These are phyloP conservation scores for Penicillium sp. DNA, from an alignment of 2,329 filamentous ascomycete species.

Conservation along the genomic window DNA sequence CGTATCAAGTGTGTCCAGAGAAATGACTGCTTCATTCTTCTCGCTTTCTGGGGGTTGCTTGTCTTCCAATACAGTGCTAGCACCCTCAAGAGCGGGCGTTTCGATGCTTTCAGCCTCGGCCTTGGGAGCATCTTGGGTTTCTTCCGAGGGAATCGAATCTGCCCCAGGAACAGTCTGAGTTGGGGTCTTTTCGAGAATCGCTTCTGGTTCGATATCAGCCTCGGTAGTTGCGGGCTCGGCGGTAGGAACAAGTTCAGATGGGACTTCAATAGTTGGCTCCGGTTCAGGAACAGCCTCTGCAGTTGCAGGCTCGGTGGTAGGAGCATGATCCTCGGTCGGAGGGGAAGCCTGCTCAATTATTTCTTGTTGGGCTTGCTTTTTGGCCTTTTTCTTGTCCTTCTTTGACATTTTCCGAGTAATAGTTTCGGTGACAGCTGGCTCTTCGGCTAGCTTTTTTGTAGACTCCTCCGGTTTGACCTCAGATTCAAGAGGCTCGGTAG, in stretches of 20 bases:
- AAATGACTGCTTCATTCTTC: background rate
- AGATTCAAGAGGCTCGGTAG: background rate
- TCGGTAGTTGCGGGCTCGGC: background rate
- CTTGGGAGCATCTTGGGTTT: background rate
- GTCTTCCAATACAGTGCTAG: background rate
- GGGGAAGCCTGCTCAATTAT: constrained; percentile 1
- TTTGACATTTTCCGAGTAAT: constrained; percentile 32
- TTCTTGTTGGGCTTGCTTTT: constrained; percentile 25
- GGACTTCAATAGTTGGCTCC: background rate
- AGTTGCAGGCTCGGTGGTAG: background rate
- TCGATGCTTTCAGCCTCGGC: background rate
- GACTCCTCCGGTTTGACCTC: constrained; percentile 7
- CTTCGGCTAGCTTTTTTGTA: constrained; percentile 10
- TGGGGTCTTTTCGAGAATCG: background rate
- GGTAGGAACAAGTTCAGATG: background rate
- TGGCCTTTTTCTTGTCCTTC: constrained; percentile 37
- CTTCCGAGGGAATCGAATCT: background rate
- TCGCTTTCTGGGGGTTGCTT: background rate
- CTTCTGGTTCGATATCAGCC: background rate
- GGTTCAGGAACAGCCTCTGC: background rate
- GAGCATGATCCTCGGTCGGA: background rate
- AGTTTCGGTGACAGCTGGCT: constrained; percentile 10
- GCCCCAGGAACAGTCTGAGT: background rate
- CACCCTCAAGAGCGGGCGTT: background rate
- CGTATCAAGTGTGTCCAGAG: constrained; percentile 1